phyloP scores from a whole-genome alignment of 352 stramenopile species.

The Globisporangium paddicum region DNA sequence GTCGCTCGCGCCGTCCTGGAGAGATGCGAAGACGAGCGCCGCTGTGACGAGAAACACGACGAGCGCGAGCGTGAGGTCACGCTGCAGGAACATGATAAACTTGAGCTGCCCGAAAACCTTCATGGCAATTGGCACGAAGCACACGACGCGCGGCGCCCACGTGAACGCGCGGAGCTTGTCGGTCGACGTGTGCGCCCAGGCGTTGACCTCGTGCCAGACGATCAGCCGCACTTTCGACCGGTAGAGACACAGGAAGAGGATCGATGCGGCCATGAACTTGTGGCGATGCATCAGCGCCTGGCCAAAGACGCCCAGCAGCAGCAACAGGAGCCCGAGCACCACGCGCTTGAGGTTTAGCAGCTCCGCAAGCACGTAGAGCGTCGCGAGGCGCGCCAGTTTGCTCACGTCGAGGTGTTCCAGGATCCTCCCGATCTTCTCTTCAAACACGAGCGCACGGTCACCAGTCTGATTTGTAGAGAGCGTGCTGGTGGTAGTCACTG shows the following conservation, averaged over 20 bases:
- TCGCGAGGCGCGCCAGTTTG: conserved; percentile 45
- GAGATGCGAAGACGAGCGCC: conserved; percentile 29
- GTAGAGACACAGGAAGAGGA: conserved; percentile 60
- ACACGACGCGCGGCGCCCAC: conserved; percentile 45
- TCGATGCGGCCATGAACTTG: conserved; percentile 71
- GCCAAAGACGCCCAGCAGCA: conserved; percentile 45
- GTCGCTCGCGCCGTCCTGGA: conserved; percentile 22
- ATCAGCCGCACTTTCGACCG: conserved; percentile 47
- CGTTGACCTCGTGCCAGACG: conserved; percentile 23
- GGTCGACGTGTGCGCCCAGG: conserved; percentile 53
- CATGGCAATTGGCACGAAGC: conserved; percentile 53
- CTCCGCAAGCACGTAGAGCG: conserved; percentile 50
- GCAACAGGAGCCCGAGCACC: conserved; percentile 32
- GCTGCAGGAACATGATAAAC: conserved; percentile 70
- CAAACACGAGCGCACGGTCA: conserved; percentile 32
- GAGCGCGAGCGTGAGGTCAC: conserved; percentile 33
- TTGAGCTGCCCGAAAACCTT: conserved; percentile 70
- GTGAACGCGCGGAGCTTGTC: conserved; percentile 63
- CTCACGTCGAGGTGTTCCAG: conserved; percentile 48
- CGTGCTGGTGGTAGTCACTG: not conserved
- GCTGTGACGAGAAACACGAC: conserved; percentile 33
- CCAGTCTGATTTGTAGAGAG: conserved; percentile 1
- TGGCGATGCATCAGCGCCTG: conserved; percentile 61
- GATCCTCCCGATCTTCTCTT: conserved; percentile 48
- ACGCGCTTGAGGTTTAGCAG: conserved; percentile 47